phyloP scores from a whole-genome alignment of 306 rosid genomes.

The Pterocarpus santalinus region DNA sequence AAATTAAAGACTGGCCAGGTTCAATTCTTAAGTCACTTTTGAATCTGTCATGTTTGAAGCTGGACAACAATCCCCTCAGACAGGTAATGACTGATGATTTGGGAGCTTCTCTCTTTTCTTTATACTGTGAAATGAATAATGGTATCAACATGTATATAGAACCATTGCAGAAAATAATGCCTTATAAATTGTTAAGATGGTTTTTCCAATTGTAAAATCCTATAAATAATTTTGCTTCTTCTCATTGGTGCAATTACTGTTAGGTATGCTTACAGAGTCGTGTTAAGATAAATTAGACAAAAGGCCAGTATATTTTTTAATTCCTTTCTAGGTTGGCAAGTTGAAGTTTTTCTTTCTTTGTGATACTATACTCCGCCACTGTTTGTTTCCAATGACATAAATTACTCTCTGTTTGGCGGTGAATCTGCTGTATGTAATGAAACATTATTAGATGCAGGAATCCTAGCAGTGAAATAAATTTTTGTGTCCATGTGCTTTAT shows the following conservation, averaged over 20 bases:
- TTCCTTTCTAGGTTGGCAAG: slow-evolving; percentile 5
- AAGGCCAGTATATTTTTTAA: slow-evolving; percentile 12
- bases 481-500: slow-evolving; percentile 21
- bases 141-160: slow-evolving; percentile 30
- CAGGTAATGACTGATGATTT: slow-evolving; percentile 65
- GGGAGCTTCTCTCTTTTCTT: slow-evolving; percentile 26
- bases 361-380: neutral
- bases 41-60: slow-evolving; percentile 79
- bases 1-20: slow-evolving; percentile 88
- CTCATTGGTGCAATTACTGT: slow-evolving; percentile 36
- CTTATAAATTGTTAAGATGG: neutral
- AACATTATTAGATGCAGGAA: slow-evolving; percentile 28
- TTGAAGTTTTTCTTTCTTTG: neutral
- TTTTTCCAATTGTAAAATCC: slow-evolving; percentile 26
- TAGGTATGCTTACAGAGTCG: slow-evolving; percentile 18
- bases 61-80: slow-evolving; percentile 79
- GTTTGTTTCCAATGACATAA: neutral
- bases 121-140: slow-evolving; percentile 41
- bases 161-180: slow-evolving; percentile 14
- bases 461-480: slow-evolving; percentile 15
- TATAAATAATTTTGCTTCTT: slow-evolving; percentile 23
- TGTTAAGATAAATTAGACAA: slow-evolving; percentile 23
- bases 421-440: slow-evolving; percentile 30
- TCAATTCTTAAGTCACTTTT: slow-evolving; percentile 73
- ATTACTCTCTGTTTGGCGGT: neutral